Conservation (phyloP, 192 early-diverging fungal genomes). For the Coemansia sp. region DNA sequence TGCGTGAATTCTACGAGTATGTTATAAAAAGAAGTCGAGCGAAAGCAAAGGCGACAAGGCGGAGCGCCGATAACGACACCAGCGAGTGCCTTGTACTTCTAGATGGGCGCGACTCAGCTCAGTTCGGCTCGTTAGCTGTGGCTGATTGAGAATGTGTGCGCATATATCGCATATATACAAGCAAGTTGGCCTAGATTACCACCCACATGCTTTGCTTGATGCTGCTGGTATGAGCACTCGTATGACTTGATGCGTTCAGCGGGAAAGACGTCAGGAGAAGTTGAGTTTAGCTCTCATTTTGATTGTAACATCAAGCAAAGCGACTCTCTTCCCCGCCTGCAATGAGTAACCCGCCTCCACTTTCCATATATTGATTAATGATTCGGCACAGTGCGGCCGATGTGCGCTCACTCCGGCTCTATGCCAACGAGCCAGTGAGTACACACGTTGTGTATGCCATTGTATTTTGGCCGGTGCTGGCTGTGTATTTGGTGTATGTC, state of each 20-base stretch:
- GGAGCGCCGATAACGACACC: neutral
- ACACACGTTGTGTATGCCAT: constrained; percentile 12
- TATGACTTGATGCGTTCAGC: neutral
- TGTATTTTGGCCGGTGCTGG: constrained; percentile 25
- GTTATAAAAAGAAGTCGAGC: neutral
- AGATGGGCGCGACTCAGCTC: neutral
- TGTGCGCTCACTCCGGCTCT: neutral
- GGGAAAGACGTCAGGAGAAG: neutral
- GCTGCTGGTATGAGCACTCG: neutral
- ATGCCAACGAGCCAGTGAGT: neutral
- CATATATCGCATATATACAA: neutral
- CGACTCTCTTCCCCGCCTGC: neutral
- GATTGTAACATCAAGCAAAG: neutral
- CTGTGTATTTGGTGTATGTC: constrained; percentile 14
- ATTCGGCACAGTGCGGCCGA: neutral
- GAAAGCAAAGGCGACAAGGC: neutral
- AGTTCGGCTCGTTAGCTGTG: neutral
- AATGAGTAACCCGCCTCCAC: constrained; percentile 1
- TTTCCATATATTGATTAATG: neutral
- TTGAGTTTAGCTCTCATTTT: neutral
- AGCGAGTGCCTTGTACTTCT: neutral
- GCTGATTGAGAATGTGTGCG: neutral
- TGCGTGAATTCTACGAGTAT: neutral
- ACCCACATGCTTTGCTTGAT: neutral
- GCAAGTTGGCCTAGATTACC: neutral